These are phyloP conservation scores for Quaeritorhiza haematococci DNA, from an alignment of 371 early-diverging fungal species.

Conservation along the genomic window DNA sequence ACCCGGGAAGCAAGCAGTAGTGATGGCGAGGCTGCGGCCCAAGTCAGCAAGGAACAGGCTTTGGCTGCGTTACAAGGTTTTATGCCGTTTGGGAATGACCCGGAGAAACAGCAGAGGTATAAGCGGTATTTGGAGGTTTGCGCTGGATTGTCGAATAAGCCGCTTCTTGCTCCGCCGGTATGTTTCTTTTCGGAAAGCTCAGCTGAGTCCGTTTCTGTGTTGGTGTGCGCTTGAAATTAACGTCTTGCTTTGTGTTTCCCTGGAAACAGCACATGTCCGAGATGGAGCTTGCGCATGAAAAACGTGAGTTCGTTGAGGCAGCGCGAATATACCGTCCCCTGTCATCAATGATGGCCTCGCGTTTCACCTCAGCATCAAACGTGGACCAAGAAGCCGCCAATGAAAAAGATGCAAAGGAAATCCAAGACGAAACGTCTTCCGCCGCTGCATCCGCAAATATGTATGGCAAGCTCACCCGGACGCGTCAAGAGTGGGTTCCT, in stretches of 20 bases:
- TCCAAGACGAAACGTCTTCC: not conserved
- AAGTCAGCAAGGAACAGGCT: constrained; percentile 61
- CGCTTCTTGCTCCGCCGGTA: constrained; percentile 20
- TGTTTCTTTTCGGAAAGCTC: not conserved
- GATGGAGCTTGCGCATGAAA: constrained; percentile 60
- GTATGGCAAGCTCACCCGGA: constrained; percentile 73
- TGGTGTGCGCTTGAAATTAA: not conserved
- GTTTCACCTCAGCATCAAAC: constrained; percentile 62
- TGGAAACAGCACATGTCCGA: constrained; percentile 29
- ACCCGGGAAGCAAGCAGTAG: constrained; percentile 28
- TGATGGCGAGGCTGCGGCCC: constrained; percentile 35
- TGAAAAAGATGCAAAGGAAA: not conserved
- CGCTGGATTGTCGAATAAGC: constrained; percentile 40
- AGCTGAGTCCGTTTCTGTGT: not conserved
- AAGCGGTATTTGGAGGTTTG: constrained; percentile 63
- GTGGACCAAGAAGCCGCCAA: not conserved
- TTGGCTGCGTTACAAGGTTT: constrained; percentile 73
- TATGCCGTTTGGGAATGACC: constrained; percentile 76
- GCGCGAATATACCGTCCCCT: constrained; percentile 77
- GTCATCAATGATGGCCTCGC: constrained; percentile 68
- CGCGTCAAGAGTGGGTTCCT: constrained; percentile 59
- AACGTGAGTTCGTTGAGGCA: constrained; percentile 75
- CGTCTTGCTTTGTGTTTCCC: not conserved
- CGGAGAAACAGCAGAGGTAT: constrained; percentile 75
- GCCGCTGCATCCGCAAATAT: constrained; percentile 59